A percentile compares a stretch with the other conserved stretches of the same genome.
These are phyloP conservation scores for Melanomma pulvis-pyrius DNA, from an alignment of 495 filamentous ascomycete genomes.

Conservation along the genomic window DNA sequence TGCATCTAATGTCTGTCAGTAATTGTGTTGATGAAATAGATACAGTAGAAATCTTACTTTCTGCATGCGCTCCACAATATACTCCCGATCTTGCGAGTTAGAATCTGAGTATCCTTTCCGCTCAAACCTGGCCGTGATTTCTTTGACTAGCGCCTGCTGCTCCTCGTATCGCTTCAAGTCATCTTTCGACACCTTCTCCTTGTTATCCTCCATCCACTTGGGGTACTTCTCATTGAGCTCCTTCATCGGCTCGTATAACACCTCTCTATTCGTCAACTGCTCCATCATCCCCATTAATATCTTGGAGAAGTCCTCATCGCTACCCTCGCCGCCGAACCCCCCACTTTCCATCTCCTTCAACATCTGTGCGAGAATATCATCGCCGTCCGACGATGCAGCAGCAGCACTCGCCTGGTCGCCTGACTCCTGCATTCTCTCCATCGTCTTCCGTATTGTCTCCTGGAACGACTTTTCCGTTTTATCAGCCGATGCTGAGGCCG, in stretches of 20 bases:
- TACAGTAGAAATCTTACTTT: constrained; percentile 63
- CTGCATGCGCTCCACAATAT: constrained; percentile 96
- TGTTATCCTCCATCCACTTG: constrained; percentile 81
- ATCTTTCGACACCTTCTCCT: constrained; percentile 60
- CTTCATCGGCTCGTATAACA: constrained; percentile 98
- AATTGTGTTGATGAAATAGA: neutral
- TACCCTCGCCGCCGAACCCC: constrained; percentile 57
- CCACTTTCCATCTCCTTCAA: constrained; percentile 78
- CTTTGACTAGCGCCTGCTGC: constrained; percentile 77
- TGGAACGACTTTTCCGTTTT: constrained; percentile 69
- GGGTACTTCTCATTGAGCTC: constrained; percentile 91
- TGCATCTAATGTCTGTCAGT: constrained; percentile 70
- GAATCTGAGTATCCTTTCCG: constrained; percentile 74
- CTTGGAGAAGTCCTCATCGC: constrained; percentile 86
- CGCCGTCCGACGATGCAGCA: constrained; percentile 65
- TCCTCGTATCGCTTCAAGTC: constrained; percentile 79
- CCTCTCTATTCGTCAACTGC: constrained; percentile 96
- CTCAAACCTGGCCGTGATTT: constrained; percentile 91
- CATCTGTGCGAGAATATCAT: constrained; percentile 83
- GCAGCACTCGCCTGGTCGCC: constrained; percentile 80
- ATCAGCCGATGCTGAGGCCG: constrained; percentile 35
- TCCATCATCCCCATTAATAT: constrained; percentile 98
- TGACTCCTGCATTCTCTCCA: constrained; percentile 90
- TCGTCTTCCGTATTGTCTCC: constrained; percentile 84
- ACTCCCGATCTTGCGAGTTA: constrained; percentile 80